A percentile compares a stretch with the other conserved stretches of the same genome.
Conservation (phyloP, 140 eudicot genomes). For the Stevia rebaudiana region DNA sequence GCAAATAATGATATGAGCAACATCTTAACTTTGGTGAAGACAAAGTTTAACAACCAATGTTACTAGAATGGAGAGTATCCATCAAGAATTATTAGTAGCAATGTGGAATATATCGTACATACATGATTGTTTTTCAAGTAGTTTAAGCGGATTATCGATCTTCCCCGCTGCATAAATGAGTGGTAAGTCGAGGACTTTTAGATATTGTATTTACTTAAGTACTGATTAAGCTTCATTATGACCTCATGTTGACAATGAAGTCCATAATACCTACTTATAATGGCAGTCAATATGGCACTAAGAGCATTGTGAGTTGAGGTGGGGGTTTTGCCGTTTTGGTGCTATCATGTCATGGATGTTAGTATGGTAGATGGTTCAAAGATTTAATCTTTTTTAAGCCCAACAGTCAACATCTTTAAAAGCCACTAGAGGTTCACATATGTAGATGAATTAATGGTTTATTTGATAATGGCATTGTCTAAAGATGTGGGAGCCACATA, state of each 20-base stretch:
- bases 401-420: slow-evolving; percentile 1
- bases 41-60: not conserved
- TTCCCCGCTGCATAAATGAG: not conserved
- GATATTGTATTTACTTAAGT: not conserved
- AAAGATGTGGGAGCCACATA: slow-evolving; percentile 9
- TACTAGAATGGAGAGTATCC: no score
- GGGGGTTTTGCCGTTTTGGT: slow-evolving; percentile 27
- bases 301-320: slow-evolving; percentile 20
- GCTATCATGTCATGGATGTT: slow-evolving; percentile 26
- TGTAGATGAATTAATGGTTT: slow-evolving; percentile 4
- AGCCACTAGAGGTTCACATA: slow-evolving; percentile 9
- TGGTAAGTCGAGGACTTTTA: not conserved
- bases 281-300: no score
- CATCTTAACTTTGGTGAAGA: not conserved
- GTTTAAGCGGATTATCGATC: slow-evolving; percentile 4
- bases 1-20: slow-evolving; percentile 3
- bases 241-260: slow-evolving; percentile 16
- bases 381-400: slow-evolving; percentile 16
- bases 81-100: slow-evolving; percentile 16
- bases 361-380: slow-evolving; percentile 3
- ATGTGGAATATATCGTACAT: not conserved
- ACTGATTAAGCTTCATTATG: slow-evolving; percentile 16
- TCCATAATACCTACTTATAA: slow-evolving; percentile 20
- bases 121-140: not conserved
- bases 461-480: not conserved